Base-by-base conservation (phyloP, 352 stramenopile genomes). In the Globisporangium perplexum region DNA sequence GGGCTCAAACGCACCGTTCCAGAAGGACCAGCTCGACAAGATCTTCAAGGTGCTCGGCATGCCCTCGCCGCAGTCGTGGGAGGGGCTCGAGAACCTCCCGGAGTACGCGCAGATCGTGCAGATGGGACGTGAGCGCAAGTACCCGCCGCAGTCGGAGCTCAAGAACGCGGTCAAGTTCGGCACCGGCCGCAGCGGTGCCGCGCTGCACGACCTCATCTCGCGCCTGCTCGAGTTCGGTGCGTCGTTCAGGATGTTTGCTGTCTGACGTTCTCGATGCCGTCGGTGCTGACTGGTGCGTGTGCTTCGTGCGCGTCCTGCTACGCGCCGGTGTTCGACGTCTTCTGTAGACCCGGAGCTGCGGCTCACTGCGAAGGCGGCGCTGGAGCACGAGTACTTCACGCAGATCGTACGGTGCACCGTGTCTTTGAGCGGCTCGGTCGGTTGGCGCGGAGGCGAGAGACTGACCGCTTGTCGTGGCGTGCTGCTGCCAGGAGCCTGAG, bases 381-480 rank as follows among this genome's bases (percentile, higher is more conserved):
- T 98, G 12, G 77, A 96, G 43, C 91, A 98, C 69, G 69, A 91
- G 56, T 98, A 98, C 59, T 98, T 98, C 57, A 90, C 80, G 60
- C 74, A 95, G 26, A 95, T 90, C 59, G 83, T 92, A 68, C 55
- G 76, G 22, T 47, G 14, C 38, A 6, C 12, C 30, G 28, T 45
- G 10, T 38, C 22, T 41, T 50, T n/a, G 8, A 17, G 17, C 12
- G 23, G n/a, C n/a, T n/a, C n/a, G 11, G 12, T 26, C 47, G 12
- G 28, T 24, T 43, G 31, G 11, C 31, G 4, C 33, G 14, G 18
- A 0, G 18, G 18, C 14, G 33, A 38, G 11, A 38, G 14, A 38
- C 33, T 38, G 33, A 38, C 33, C 10, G 3, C 30, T 33, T 10
- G 30, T n/a, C 30, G 5, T 10, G 33, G 46, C 1, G 33, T 11